A percentile compares a stretch with the other conserved stretches of the same genome.
Conservation (phyloP, 2,329 filamentous ascomycete genomes). For the Fulvia fulva region DNA sequence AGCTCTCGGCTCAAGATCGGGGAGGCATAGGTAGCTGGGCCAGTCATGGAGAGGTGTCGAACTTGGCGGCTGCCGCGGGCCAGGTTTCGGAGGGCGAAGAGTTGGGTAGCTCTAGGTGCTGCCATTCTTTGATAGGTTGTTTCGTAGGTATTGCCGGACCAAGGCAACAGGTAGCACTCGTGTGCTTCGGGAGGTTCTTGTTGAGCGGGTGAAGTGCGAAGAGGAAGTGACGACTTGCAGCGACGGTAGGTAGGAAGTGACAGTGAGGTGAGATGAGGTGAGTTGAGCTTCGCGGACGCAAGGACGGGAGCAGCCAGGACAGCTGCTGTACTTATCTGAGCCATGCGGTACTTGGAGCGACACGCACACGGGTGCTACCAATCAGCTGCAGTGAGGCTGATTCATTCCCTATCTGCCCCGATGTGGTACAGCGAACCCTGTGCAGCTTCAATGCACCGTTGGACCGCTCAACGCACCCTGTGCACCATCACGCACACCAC, state of each 20-base stretch:
- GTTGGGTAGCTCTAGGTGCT: slow-evolving; percentile 40
- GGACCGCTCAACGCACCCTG: background rate
- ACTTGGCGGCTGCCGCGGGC: slow-evolving; percentile 34
- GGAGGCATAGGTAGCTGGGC: slow-evolving; percentile 53
- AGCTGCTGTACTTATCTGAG: background rate
- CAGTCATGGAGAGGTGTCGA: slow-evolving; percentile 58
- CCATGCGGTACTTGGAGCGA: background rate
- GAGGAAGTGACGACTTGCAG: background rate
- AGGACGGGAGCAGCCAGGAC: background rate
- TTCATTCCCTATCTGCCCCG: background rate
- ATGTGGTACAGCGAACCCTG: background rate
- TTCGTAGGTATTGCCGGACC: background rate
- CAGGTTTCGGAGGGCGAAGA: slow-evolving; percentile 41
- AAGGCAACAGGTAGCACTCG: background rate
- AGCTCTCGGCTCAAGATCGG: slow-evolving; percentile 47
- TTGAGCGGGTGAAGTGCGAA: background rate
- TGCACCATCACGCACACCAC: background rate
- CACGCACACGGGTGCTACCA: no score
- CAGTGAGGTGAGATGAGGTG: background rate
- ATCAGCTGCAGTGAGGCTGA: background rate
- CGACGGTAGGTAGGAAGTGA: background rate
- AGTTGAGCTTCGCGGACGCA: background rate
- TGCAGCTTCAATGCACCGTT: background rate
- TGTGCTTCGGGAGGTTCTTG: background rate
- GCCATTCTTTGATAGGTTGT: slow-evolving; percentile 34